Conservation (phyloP, 352 stramenopile species). For the Globisporangium yorkense region DNA sequence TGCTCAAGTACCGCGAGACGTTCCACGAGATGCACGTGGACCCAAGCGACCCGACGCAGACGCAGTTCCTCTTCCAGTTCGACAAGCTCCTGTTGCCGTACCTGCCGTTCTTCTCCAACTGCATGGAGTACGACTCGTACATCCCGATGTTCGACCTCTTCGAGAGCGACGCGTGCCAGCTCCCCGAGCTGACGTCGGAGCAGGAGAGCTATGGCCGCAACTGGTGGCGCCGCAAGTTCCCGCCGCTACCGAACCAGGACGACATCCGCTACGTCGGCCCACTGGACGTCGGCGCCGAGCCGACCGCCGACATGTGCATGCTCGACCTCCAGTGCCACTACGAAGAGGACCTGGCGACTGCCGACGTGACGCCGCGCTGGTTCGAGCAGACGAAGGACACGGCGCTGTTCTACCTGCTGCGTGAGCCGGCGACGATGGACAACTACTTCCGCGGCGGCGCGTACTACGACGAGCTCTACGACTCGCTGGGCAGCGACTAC, state of each 20-base stretch:
- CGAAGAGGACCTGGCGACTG: slow-evolving; percentile 88
- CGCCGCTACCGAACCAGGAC: slow-evolving; percentile 91
- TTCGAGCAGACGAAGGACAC: slow-evolving; percentile 91
- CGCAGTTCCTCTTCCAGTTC: slow-evolving; percentile 70
- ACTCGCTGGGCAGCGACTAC: slow-evolving; percentile 72
- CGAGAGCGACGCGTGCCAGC: slow-evolving; percentile 86
- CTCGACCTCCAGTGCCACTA: slow-evolving; percentile 87
- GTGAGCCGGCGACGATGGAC: slow-evolving; percentile 87
- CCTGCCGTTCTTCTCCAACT: slow-evolving; percentile 95
- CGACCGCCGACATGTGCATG: slow-evolving; percentile 91
- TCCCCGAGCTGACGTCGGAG: slow-evolving; percentile 82
- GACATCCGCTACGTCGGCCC: slow-evolving; percentile 89
- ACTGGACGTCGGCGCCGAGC: slow-evolving; percentile 82
- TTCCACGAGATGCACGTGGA: slow-evolving; percentile 89
- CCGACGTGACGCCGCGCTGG: slow-evolving; percentile 92
- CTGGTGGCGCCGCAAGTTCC: slow-evolving; percentile 71
- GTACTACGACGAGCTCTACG: slow-evolving; percentile 65
- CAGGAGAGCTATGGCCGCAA: slow-evolving; percentile 50
- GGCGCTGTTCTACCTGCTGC: slow-evolving; percentile 89
- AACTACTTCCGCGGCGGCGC: slow-evolving; percentile 79
- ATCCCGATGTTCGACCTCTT: slow-evolving; percentile 92
- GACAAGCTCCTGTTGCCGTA: slow-evolving; percentile 90
- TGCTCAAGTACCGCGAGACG: slow-evolving; percentile 94
- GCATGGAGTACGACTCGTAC: slow-evolving; percentile 94
- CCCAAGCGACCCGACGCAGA: slow-evolving; percentile 25